These are phyloP conservation scores for Mucor velutinosus DNA, from an alignment of 371 early-diverging fungal genomes.

Conservation along the genomic window DNA sequence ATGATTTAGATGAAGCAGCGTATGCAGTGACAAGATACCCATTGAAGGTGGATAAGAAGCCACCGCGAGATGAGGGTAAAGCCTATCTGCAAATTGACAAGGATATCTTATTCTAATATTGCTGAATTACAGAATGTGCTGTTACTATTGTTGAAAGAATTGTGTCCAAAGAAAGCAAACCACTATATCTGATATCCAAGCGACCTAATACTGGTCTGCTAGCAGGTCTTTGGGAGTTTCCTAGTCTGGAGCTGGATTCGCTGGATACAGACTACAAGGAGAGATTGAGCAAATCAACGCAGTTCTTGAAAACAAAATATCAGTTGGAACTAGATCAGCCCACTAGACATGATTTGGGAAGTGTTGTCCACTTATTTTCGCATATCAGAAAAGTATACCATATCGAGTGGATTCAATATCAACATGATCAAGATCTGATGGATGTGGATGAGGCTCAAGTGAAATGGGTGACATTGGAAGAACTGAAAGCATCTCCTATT, in stretches of 20 bases:
- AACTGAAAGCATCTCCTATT: conserved; percentile 60
- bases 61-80: conserved; percentile 67
- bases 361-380: conserved; percentile 69
- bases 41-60: conserved; percentile 61
- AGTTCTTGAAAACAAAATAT: conserved; percentile 32
- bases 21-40: conserved; percentile 62
- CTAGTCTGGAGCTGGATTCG: conserved; percentile 51
- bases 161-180: conserved; percentile 6
- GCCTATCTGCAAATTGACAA: too few relatives aligned
- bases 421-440: conserved; percentile 1
- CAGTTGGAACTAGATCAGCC: conserved; percentile 21
- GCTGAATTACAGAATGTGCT: conserved; percentile 49
- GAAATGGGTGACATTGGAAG: conserved; percentile 58
- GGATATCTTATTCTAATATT: not conserved
- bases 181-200: conserved; percentile 56
- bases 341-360: conserved; percentile 52
- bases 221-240: conserved; percentile 86
- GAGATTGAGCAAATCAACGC: conserved; percentile 33
- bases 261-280: conserved; percentile 40
- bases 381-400: conserved; percentile 72
- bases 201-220: conserved; percentile 67
- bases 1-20: conserved; percentile 28
- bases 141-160: conserved; percentile 60
- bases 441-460: conserved; percentile 10
- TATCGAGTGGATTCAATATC: conserved; percentile 52